Base-by-base conservation (phyloP, 164 flowering plant species). In the Macadamia tetraphylla region DNA sequence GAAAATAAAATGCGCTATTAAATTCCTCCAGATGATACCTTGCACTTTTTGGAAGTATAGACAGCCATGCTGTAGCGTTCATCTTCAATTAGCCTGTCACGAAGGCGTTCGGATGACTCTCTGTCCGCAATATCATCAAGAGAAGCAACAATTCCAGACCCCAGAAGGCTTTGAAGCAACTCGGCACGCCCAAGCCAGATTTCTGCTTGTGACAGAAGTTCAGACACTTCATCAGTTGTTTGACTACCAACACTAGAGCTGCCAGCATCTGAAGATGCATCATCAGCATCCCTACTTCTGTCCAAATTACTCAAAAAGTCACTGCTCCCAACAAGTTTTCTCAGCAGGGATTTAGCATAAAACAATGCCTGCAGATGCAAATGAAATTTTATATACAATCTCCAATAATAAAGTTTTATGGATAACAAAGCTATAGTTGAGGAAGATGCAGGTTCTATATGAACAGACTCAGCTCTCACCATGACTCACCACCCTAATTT, bases 11-110 rank as follows among this genome's bases (percentile, higher is more conserved):
- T 62, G 56, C 42, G 60, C 30, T 30, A 72, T 55, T 46, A 32
- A 23, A 29, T 65, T 48, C 18, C n/a, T 17, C 11, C 3, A 43
- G 29, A 70, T 58, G 42, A 29, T 80, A 92, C 99, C 91, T 92
- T 92, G 78, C 99, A 94, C 85, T 94, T 94, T 80, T 79, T 94
- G 88, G 91, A 87, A 61, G 97, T 94, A 70, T 94, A 94, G 13
- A 92, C 92, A 73, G 99, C 99, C 99, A 94, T 94, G 81, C 99
- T 92, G 64, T 92, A 94, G 53, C 85, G 84, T 75, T 94, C 99
- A 58, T 92, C 97, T 56, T 73, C 76, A 78, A 90, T 85, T 76
- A 94, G 79, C 76, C 98, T 85, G 72, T 94, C 97, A 66, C 99
- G 83, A 53, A 94, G 90, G 74, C 80, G 87, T 60, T 80, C 91